Percentiles rank a stretch among this genome's conserved stretches.
phyloP scores from a whole-genome alignment of 1,284 basidiomycete species.

The Ganoderma sp. region DNA sequence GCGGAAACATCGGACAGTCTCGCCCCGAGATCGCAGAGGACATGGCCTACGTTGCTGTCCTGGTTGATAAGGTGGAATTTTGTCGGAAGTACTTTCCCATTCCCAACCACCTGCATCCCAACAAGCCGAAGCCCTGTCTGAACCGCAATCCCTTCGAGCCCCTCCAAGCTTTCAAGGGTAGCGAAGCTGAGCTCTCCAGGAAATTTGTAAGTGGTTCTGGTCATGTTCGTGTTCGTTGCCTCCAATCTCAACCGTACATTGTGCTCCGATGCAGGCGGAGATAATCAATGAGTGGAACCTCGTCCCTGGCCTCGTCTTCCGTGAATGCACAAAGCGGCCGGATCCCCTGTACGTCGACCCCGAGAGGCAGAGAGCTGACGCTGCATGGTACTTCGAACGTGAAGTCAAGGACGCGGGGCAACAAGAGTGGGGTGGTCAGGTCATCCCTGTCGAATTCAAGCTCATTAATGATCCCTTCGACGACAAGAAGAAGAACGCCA shows the following conservation, averaged over 20 bases:
- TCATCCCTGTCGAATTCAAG: slow-evolving; percentile 14
- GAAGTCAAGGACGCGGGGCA: neutral
- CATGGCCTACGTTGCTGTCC: slow-evolving; percentile 2
- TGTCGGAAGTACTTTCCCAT: neutral
- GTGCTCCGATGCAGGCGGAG: too few species aligned
- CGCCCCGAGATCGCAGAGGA: neutral
- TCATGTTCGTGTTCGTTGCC: neutral
- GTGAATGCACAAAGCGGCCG: neutral
- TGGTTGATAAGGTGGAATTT: neutral
- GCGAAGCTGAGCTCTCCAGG: neutral
- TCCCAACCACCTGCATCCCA: neutral
- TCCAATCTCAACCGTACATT: neutral
- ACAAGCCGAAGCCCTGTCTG: neutral
- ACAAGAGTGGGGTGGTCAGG: neutral
- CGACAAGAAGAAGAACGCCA: neutral
- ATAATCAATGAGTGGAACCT: neutral
- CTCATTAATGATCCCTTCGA: slow-evolving; percentile 5
- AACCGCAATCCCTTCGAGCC: neutral
- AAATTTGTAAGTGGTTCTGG: neutral
- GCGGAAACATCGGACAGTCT: neutral
- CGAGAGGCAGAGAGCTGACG: neutral
- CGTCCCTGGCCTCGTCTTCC: neutral
- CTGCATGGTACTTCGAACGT: neutral
- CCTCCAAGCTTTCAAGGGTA: neutral
- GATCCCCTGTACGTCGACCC: neutral